Evolutionary conservation across 345 rosid genomes (phyloP).

Genomic region (Murraya paniculata): DNA sequence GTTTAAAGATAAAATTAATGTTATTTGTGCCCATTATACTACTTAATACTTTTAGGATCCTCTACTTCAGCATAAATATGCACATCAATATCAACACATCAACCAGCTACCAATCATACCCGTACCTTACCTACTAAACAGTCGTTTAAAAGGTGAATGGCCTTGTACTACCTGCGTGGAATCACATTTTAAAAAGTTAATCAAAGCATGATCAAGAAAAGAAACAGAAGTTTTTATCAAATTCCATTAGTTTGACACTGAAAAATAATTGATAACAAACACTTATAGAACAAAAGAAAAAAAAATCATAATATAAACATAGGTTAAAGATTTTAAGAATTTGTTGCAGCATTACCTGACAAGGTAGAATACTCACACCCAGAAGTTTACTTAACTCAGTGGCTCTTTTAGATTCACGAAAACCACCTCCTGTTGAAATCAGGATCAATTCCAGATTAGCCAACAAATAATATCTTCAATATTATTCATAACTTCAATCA

Average conservation of each 20-base stretch:
- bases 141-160: slow-evolving; percentile 74
- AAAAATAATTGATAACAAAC: background rate
- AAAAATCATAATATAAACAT: background rate
- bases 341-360: slow-evolving; percentile 47
- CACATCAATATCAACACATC: background rate
- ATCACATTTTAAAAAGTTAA: background rate
- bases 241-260: background rate
- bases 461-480: background rate
- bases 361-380: slow-evolving; percentile 53
- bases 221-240: background rate
- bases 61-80: background rate
- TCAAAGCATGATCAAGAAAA: background rate
- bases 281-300: background rate
- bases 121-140: slow-evolving; percentile 45
- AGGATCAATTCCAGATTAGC: background rate
- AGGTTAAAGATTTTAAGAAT: background rate
- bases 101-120: background rate
- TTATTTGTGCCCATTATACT: background rate
- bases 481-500: background rate
- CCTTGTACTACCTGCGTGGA: slow-evolving; percentile 74
- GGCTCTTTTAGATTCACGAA: slow-evolving; percentile 77
- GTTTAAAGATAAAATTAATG: background rate
- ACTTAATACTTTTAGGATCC: background rate
- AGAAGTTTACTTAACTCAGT: slow-evolving; percentile 59
- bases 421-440: slow-evolving; percentile 67